Percentiles rank a stretch among this genome's conserved stretches.
These are phyloP conservation scores for Lathyrus aphaca DNA, from an alignment of 306 rosid species.

Conservation along the genomic window DNA sequence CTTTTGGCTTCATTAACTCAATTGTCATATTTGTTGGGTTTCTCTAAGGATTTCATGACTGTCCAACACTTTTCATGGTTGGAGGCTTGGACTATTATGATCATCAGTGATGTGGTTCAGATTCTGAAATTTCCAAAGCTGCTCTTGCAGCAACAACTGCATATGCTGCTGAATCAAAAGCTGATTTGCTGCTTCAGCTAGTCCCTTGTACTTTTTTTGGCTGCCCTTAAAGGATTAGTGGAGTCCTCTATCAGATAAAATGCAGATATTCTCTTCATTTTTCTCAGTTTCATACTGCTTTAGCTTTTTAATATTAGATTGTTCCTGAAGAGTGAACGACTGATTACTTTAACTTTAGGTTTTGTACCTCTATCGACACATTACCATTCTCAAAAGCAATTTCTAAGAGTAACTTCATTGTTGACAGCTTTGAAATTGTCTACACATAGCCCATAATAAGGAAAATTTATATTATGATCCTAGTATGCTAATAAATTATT, in stretches of 20 bases:
- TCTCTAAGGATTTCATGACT: conserved; percentile 35
- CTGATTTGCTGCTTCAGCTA: conserved; percentile 87
- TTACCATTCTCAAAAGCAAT: conserved; percentile 67
- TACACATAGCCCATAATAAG: conserved; percentile 23
- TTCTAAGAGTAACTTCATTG: conserved; percentile 67
- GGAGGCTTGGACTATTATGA: conserved; percentile 46
- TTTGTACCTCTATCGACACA: conserved; percentile 52
- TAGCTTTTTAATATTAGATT: conserved; percentile 37
- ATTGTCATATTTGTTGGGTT: conserved; percentile 23
- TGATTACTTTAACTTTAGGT: neutral
- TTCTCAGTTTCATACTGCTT: conserved; percentile 42
- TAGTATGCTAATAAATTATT: too few relatives aligned
- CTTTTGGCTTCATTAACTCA: conserved; percentile 41
- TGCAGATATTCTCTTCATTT: conserved; percentile 38
- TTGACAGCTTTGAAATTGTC: conserved; percentile 71
- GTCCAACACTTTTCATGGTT: conserved; percentile 34
- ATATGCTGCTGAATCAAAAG: conserved; percentile 75
- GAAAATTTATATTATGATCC: too few relatives aligned
- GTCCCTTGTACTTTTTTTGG: conserved; percentile 61
- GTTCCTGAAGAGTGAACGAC: conserved; percentile 50
- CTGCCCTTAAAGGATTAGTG: conserved; percentile 38
- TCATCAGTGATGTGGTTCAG: conserved; percentile 56
- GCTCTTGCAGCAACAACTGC: conserved; percentile 89
- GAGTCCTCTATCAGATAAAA: conserved; percentile 42
- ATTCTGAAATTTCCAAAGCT: conserved; percentile 72